phyloP scores from a whole-genome alignment of 257 asterid species.

The Rauvolfia tetraphylla region DNA sequence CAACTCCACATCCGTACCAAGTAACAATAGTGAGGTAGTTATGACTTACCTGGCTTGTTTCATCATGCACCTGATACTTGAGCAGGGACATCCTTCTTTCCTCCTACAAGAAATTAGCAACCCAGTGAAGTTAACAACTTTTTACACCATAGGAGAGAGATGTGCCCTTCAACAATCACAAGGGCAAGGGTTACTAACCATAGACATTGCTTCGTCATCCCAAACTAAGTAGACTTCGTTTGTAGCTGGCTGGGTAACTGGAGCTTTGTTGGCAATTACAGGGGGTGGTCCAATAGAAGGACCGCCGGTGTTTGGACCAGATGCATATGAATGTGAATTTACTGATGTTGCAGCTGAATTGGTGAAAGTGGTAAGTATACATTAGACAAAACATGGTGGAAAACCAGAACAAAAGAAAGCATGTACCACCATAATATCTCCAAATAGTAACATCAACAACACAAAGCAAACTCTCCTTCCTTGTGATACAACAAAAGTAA shows the following conservation, averaged over 20 bases:
- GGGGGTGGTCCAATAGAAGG: conserved; percentile 99
- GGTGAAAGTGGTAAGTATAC: not conserved
- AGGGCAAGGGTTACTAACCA: conserved; percentile 48
- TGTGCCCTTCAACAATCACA: conserved; percentile 10
- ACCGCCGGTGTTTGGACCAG: conserved; percentile 91
- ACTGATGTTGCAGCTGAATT: conserved; percentile 35
- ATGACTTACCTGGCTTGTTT: conserved; percentile 99
- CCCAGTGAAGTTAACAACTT: conserved; percentile 13
- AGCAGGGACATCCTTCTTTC: conserved; percentile 93
- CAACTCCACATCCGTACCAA: conserved; percentile 39
- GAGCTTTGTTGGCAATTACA: conserved; percentile 87
- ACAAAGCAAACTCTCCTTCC: not conserved
- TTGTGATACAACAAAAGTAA: not conserved
- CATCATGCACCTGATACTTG: conserved; percentile 99
- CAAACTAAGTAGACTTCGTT: conserved; percentile 95
- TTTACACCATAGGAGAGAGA: not conserved
- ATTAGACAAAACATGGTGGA: not conserved
- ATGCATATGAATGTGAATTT: conserved; percentile 92
- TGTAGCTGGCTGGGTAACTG: conserved; percentile 68
- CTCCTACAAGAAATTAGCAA: conserved; percentile 49
- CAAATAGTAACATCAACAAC: not conserved
- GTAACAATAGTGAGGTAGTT: conserved; percentile 33
- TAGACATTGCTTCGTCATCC: conserved; percentile 99
- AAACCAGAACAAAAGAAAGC: not conserved
- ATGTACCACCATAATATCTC: not conserved